Evolutionary conservation across 2,329 filamentous ascomycete genomes (phyloP).

Genomic region (Colletotrichum nymphaeae): DNA sequence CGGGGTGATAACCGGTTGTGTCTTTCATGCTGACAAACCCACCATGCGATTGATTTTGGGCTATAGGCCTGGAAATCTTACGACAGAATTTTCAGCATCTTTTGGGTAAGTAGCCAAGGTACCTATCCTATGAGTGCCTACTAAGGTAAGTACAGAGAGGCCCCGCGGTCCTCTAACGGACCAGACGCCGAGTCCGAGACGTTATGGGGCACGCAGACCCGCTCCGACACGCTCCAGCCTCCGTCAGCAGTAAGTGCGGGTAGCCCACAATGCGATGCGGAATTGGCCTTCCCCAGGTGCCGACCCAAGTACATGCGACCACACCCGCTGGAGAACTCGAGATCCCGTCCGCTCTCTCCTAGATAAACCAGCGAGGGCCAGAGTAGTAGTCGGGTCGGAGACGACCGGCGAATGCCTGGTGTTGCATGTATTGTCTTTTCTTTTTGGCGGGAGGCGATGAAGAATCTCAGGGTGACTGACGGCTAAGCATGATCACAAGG

Average conservation of each 20-base stretch:
- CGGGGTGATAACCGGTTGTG: no score
- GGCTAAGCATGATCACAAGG: background rate
- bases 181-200: background rate
- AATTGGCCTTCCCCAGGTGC: background rate
- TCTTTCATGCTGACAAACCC: background rate
- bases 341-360: conserved; percentile 36
- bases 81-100: background rate
- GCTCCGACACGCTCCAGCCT: background rate
- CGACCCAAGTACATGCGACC: conserved; percentile 10
- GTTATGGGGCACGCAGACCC: background rate
- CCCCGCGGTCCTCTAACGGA: background rate
- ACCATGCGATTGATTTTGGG: background rate
- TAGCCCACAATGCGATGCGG: background rate
- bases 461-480: background rate
- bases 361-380: conserved; percentile 34
- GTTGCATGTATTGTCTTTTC: conserved; percentile 19
- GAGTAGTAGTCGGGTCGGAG: conserved; percentile 35
- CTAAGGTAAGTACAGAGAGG: background rate
- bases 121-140: background rate
- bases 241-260: background rate
- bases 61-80: background rate
- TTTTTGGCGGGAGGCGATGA: background rate
- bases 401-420: conserved; percentile 33
- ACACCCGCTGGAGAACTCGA: conserved; percentile 34
- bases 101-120: background rate